Base-by-base conservation (phyloP, 768 basidiomycete genomes). In the Amanita pallidorosea region DNA sequence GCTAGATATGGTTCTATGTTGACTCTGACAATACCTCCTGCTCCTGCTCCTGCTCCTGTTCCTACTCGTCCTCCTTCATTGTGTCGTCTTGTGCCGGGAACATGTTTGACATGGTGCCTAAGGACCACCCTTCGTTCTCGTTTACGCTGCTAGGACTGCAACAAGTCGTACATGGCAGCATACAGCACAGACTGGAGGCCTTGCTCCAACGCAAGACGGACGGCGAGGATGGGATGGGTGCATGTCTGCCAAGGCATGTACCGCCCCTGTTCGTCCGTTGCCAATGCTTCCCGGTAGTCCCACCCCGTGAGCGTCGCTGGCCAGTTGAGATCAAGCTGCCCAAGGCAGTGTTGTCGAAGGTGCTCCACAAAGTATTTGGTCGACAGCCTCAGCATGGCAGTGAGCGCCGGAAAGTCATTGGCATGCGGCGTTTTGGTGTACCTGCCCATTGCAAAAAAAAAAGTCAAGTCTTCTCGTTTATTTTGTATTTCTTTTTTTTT, bases 301-400 rank as follows among this genome's bases (percentile, higher is more conserved):
- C 86, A 89, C 15, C 72, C 81, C 1, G 63, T 61, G 20, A 88
- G 77, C 1, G 81, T 79, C 4, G 73, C 59, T 0, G 86, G 86
- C 80, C 83, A 89, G 61, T 86, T 83, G 29, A 67, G 61, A 13
- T 68, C 63, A 15, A 89, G 73, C 9, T 79, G 80, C 3, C 65
- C 62, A 20, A 88, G 65, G 56, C 84, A 86, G 36, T 72, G 80
- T 38, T 68, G 58, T 0, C 81, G 79, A 27, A 87, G 77, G 51
- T 79, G 75, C 34, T 83, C 77, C 50, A 86, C 80, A 46, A 88
- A 70, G 61, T 89, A 89, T 64, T 89, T 89, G 25, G 77, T 76
- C 1, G 85, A 84, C 1, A 88, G 66, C 5, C 86, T 81, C 6
- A 88, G 74, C 38, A 85, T 80, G 4, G 78, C 76, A 2, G 83